Evolutionary conservation across 768 basidiomycete species (phyloP), one percentile per base, ranked within the genome.

Genomic region (Pleurotus platypus): DNA sequence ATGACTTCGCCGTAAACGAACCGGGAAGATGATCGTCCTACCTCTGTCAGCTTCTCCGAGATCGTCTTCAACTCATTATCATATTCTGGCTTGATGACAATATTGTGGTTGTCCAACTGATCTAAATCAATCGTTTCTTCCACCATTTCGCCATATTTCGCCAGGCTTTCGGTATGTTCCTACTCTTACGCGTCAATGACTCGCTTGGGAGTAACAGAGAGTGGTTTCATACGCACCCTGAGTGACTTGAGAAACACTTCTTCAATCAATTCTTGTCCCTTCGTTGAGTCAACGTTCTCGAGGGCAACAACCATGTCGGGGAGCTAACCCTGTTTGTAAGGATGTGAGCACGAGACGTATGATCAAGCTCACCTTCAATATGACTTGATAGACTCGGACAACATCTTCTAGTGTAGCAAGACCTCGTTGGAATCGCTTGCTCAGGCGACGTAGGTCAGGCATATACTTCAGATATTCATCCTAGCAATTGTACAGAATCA

Each of bases 71-170:
- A 78, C 13, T 79, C 76, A 4, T 82, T 79, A 66, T 98, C 93
- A 61, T 96, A 96, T 55, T 94, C 92, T 0, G 96, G 87, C 65
- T 92, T 93, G 65, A 99, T 94, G 15, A 94, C 87, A 65, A 89
- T 94, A 62, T 89, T 90, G 70, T 98, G 93, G 12, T 81, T 80
- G 27, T 90, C 87, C 5, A 97, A 80, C 57, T 95, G 85, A 18
- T 86, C 84, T 15, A 98, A 82, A 65, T 99, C 97, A 43, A 99
- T 83, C 0, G 97, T 98, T 59, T 92, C 86, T 68, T 98, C 94
- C 2, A 98, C 95, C 91, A 98, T 95, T 59, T 94, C 91, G 2
- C 81, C 78, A 63, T 94, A 96, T 66, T 92, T 92, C 11, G 76
- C 77, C 4, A 98, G 81, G 50, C 75, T 85, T 0, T 67, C 70